These are phyloP conservation scores for Trichoderma pleuroti DNA, from an alignment of 2,329 filamentous ascomycete species.

Conservation along the genomic window DNA sequence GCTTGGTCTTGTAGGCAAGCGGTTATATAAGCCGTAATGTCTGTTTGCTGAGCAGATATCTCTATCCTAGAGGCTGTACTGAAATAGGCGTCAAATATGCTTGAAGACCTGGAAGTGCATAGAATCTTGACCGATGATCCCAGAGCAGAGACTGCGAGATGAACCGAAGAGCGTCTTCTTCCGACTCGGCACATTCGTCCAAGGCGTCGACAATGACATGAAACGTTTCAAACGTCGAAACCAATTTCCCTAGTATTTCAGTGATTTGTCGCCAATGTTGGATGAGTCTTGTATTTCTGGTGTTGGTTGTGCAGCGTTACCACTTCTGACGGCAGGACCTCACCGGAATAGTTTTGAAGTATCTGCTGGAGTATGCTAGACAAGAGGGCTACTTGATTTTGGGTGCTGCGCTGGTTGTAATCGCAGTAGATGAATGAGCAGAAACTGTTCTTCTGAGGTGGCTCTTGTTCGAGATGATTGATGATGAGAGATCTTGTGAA, in stretches of 20 bases:
- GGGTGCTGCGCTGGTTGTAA: neutral
- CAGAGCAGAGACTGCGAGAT: neutral
- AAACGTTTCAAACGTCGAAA: neutral
- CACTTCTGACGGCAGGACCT: neutral
- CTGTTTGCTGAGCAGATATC: neutral
- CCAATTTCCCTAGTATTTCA: neutral
- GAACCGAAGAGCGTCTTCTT: neutral
- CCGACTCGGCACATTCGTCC: neutral
- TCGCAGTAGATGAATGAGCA: conserved; percentile 1
- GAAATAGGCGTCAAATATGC: neutral
- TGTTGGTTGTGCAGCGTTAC: neutral
- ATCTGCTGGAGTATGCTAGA: neutral
- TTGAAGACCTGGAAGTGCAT: neutral
- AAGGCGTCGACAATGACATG: neutral
- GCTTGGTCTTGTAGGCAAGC: neutral
- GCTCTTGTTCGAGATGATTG: neutral
- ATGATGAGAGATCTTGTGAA: neutral
- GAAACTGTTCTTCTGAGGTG: neutral
- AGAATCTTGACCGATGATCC: neutral
- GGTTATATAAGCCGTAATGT: neutral
- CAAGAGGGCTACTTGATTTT: neutral
- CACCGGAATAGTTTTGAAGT: neutral
- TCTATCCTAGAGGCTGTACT: neutral
- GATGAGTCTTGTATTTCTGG: neutral
- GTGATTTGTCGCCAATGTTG: neutral